Percentiles rank a stretch among this genome's conserved stretches.
These are phyloP conservation scores for Zymoseptoria ardabiliae DNA, from an alignment of 2,329 filamentous ascomycete species.

Conservation along the genomic window DNA sequence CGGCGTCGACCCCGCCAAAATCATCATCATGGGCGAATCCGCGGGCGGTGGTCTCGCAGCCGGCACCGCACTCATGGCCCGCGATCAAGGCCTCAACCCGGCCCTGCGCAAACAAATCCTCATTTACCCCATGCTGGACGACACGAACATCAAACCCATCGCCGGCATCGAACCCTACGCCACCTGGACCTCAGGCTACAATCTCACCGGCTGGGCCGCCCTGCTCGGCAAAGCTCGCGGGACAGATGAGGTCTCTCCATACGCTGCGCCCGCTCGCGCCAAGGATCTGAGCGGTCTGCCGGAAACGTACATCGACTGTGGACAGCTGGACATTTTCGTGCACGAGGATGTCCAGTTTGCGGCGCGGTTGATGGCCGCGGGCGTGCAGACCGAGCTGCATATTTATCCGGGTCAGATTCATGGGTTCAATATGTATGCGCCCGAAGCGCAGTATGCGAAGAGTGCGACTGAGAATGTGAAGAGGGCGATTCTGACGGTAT, in stretches of 20 bases:
- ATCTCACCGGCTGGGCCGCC: constrained; percentile 36
- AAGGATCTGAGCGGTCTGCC: constrained; percentile 31
- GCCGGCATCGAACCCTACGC: constrained; percentile 29
- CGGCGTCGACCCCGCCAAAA: constrained; percentile 7
- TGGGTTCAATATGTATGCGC: constrained; percentile 29
- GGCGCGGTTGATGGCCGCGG: constrained; percentile 32
- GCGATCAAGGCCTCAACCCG: constrained; percentile 14
- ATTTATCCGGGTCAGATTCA: constrained; percentile 41
- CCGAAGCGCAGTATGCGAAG: constrained; percentile 12
- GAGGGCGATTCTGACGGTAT: background rate
- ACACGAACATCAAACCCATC: constrained; percentile 31
- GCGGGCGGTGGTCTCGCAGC: constrained; percentile 15
- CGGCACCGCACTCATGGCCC: constrained; percentile 17
- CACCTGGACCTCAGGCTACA: constrained; percentile 34
- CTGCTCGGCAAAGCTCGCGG: constrained; percentile 28
- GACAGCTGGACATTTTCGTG: constrained; percentile 38
- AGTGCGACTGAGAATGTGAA: constrained; percentile 8
- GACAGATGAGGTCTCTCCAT: constrained; percentile 13
- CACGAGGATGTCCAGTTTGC: constrained; percentile 37
- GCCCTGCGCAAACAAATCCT: constrained; percentile 32
- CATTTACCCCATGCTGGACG: constrained; percentile 42
- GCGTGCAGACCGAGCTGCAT: constrained; percentile 38
- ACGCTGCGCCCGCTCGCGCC: constrained; percentile 16
- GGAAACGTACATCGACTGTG: constrained; percentile 39
- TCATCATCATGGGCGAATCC: constrained; percentile 12